Evolutionary conservation across 2,329 filamentous ascomycete genomes (phyloP), one percentile per base, ranked within the genome.

Genomic region (Magnaporthales sp.): DNA sequence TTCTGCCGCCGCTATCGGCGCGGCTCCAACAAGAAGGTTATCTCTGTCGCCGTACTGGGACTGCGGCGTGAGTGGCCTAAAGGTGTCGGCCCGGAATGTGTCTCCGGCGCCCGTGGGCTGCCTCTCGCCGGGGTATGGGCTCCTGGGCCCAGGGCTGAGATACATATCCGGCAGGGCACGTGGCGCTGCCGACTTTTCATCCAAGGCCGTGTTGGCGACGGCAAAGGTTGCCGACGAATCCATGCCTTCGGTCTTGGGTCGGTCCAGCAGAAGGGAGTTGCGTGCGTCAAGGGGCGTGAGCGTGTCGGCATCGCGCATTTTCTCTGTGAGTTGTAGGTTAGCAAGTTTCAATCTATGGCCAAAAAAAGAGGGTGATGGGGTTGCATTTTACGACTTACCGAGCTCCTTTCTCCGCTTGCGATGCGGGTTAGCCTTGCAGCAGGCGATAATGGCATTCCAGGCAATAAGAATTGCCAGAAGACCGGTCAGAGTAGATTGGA

Each of bases 371-470:
- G n/a, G 27, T 22, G 7, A 29, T 22, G 60, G 63, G 30, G 19
- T 26, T 61, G 22, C 9, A 4, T 8, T 22, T 64, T 8, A 38
- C 7, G 58, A 78, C 89, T 86, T 91, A 92, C 92, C 92, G 77
- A 92, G 87, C 79, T 94, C 91, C 85, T 96, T 96, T 79, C 92
- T 89, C 74, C 89, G 89, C 83, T 90, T 90, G 70, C 91, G 88
- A 78, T 98, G 94, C 4, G 94, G 93, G 80, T 98, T 98, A 80
- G 93, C 86, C 75, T 90, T 91, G 84, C 88, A 88, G 79, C 89
- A 93, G 65, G 88, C 85, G 72, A 92, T 91, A 74, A 97, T 87
- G 62, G 92, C 92, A 74, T 98, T 98, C 80, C 93, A 91, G 11
- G 86, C 85, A 72, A 99, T 96, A 31, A 98, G 83, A 65, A 98